phyloP scores from a whole-genome alignment of 352 stramenopile genomes.

The Thraustochytrium striatum region DNA sequence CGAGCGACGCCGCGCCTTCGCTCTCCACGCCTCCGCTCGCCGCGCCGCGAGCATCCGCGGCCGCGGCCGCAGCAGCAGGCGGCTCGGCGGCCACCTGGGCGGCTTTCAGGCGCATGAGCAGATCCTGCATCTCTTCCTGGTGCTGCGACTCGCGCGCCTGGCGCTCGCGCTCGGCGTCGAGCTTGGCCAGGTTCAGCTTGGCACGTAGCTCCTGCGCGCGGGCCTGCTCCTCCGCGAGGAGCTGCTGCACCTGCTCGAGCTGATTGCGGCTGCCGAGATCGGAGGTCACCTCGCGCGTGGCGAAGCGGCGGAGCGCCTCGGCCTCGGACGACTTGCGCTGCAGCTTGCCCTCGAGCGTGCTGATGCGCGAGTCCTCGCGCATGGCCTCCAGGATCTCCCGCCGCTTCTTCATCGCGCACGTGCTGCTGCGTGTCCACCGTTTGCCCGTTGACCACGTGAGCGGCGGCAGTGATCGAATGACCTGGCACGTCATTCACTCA shows the following conservation, averaged over 20 bases:
- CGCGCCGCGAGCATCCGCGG: neutral
- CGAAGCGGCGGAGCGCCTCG: conserved; percentile 23
- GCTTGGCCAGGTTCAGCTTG: neutral
- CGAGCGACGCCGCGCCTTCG: too few species aligned
- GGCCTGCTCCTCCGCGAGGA: conserved; percentile 4
- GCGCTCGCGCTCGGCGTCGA: neutral
- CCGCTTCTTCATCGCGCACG: conserved; percentile 34
- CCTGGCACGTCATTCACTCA: too few species aligned
- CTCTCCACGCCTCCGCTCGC: neutral
- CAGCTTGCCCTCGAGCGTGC: conserved; percentile 37
- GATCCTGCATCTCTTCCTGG: conserved; percentile 6
- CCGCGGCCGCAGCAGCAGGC: neutral
- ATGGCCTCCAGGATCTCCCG: conserved; percentile 18
- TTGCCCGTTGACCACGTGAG: too few species aligned
- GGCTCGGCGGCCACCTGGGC: neutral
- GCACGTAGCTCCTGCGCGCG: neutral
- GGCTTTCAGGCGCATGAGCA: neutral
- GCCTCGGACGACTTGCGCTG: conserved; percentile 9
- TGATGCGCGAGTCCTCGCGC: conserved; percentile 39
- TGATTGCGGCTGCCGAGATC: conserved; percentile 24
- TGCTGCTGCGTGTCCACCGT: too few species aligned
- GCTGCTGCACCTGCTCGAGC: conserved; percentile 15
- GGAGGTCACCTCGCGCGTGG: neutral
- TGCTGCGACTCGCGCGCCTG: neutral
- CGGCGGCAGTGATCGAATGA: too few species aligned